Conservation (phyloP, 306 rosid genomes). For the Acacia confusa region DNA sequence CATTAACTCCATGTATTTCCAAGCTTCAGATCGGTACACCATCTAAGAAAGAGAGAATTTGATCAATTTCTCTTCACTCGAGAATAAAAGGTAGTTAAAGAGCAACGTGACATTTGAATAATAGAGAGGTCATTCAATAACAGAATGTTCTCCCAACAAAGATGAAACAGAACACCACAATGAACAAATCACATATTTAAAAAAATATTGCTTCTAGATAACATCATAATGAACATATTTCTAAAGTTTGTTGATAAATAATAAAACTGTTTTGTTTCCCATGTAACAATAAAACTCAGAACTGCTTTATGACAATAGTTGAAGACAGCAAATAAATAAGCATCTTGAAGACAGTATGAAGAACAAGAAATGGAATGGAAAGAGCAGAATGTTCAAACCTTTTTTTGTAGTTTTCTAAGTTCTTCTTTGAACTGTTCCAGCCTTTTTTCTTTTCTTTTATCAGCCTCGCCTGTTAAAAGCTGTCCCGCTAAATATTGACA, state of each 20-base stretch:
- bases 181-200: neutral
- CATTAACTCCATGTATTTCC: constrained; percentile 67
- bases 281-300: neutral
- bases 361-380: constrained; percentile 10
- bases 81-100: constrained; percentile 1
- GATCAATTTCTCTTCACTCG: constrained; percentile 11
- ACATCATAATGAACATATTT: neutral
- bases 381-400: constrained; percentile 48
- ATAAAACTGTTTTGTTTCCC: neutral
- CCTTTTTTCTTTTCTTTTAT: constrained; percentile 48
- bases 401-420: constrained; percentile 54
- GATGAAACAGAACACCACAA: neutral
- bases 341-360: constrained; percentile 8
- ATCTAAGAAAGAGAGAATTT: constrained; percentile 43
- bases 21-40: constrained; percentile 72
- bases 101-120: neutral
- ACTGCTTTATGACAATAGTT: neutral
- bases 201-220: neutral
- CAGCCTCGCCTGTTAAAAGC: constrained; percentile 50
- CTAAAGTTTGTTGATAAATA: neutral
- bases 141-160: neutral
- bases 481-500: constrained; percentile 70
- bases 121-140: neutral
- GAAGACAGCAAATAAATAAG: neutral
- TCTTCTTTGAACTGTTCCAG: constrained; percentile 54